These are phyloP conservation scores for Sugiyamaella boreocaroliniensis DNA, from an alignment of 805 yeast species.

Conservation along the genomic window DNA sequence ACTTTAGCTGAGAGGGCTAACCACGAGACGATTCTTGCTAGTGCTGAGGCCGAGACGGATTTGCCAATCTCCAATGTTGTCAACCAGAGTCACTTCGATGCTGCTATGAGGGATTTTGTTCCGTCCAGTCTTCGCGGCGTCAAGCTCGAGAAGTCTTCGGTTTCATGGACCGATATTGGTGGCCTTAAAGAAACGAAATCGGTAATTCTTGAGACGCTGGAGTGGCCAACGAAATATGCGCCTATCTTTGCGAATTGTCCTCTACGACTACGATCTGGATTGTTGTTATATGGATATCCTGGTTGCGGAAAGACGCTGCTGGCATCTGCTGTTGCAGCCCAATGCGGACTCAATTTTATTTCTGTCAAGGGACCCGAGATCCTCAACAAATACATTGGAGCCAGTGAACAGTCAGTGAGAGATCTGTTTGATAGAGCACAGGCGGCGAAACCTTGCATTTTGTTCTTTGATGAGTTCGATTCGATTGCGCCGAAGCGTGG, in stretches of 20 bases:
- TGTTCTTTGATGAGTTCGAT: conserved; percentile 94
- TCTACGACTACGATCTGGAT: conserved; percentile 79
- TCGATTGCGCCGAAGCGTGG: conserved; percentile 97
- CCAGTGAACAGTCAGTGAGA: conserved; percentile 90
- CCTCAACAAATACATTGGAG: conserved; percentile 91
- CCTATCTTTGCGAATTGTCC: conserved; percentile 92
- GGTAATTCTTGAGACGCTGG: conserved; percentile 75
- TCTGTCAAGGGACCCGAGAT: conserved; percentile 95
- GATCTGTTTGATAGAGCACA: conserved; percentile 92
- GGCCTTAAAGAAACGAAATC: conserved; percentile 74
- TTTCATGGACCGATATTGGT: conserved; percentile 84
- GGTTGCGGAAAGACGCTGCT: conserved; percentile 95
- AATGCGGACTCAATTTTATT: conserved; percentile 89
- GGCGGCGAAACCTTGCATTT: conserved; percentile 94
- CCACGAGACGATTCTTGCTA: conserved; percentile 27
- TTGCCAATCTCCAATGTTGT: conserved; percentile 1
- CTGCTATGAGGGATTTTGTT: conserved; percentile 58
- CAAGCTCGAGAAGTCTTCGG: conserved; percentile 68
- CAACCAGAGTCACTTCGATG: conserved; percentile 39
- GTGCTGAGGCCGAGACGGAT: conserved; percentile 3
- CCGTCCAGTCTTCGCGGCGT: conserved; percentile 86
- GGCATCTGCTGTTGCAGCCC: conserved; percentile 90
- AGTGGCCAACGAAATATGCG: conserved; percentile 96
- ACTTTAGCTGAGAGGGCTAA: conserved; percentile 57
- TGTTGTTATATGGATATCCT: conserved; percentile 88